Conservation (phyloP, 2,329 filamentous ascomycete genomes). For the Thelonectria discophora region DNA sequence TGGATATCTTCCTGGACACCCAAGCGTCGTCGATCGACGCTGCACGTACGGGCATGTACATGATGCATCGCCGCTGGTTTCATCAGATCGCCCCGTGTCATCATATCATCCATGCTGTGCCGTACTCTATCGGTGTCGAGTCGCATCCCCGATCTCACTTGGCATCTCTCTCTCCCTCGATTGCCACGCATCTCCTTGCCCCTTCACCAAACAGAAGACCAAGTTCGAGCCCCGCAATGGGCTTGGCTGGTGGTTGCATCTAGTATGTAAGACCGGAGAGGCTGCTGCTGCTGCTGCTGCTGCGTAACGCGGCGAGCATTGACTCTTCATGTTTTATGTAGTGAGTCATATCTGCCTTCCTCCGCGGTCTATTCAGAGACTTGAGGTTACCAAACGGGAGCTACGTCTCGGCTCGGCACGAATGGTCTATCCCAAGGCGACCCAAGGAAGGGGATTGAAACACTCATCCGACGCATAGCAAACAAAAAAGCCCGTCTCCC, state of each 20-base stretch:
- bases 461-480: not conserved
- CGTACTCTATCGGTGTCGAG: slow-evolving; percentile 4
- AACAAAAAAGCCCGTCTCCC: not conserved
- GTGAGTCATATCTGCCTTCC: too few species aligned
- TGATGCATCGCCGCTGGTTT: slow-evolving; percentile 12
- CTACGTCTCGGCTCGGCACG: too few species aligned
- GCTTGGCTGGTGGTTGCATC: not conserved
- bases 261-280: not conserved
- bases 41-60: slow-evolving; percentile 4
- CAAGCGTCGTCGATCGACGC: slow-evolving; percentile 10
- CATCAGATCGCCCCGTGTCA: slow-evolving; percentile 18
- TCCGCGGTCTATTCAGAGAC: too few species aligned
- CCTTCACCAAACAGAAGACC: not conserved
- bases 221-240: not conserved
- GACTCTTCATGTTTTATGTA: not conserved
- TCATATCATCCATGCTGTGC: not conserved
- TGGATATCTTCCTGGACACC: slow-evolving; percentile 8
- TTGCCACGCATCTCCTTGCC: slow-evolving; percentile 6
- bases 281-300: too few species aligned
- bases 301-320: not conserved
- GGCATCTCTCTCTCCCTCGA: not conserved
- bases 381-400: too few species aligned
- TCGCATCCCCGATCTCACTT: slow-evolving; percentile 4
- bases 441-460: too few species aligned
- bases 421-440: too few species aligned